Evolutionary conservation across 208 protist species (phyloP), one percentile per base, ranked within the genome.

Genomic region (Tritrichomonas musculus): DNA sequence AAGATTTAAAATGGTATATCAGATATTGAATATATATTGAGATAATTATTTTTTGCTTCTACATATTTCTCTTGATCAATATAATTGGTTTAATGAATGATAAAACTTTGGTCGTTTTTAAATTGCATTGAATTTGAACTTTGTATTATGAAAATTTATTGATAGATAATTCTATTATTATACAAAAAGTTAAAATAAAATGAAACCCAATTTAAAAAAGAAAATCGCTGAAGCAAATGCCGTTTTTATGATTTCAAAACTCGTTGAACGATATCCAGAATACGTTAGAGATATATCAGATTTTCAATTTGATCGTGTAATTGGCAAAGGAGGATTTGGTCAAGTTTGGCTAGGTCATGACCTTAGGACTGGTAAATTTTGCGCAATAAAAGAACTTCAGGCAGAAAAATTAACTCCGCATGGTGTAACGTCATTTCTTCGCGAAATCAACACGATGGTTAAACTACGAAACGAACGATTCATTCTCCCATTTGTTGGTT

Each of bases 271-370:
- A 25, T 77, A 20, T 44, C 69, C 33, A 17, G 8, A 44, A 17
- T 77, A 47, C 20, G 20, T 77, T 27, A 2, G 69, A 20, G 69
- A 77, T 25, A 44, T 44, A 17, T 47, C 25, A 20, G 69, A 77
- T 77, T 77, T 77, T 44, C 8, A 44, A 20, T 77, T 36, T 44
- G 33, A 77, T 44, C 25, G 25, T 5, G 44, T 44, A 9, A 88
- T 88, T 36, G 77, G 77, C 47, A 25, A 57, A 47, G 47, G 77
- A 5, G 77, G 77, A 13, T 88, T 57, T 39, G 77, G 77, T 27
- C 47, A 88, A 88, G 77, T 88, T 88, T 88, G 77, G 77, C 47
- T 88, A 44, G 77, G 47, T 8, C 20, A 57, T 30, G 77, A 88
- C 39, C 47, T 53, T 13, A 53, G 47, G 8, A 88, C 77, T 39